These are phyloP conservation scores for Aspergillus cejpii DNA, from an alignment of 2,329 filamentous ascomycete genomes.

Conservation along the genomic window DNA sequence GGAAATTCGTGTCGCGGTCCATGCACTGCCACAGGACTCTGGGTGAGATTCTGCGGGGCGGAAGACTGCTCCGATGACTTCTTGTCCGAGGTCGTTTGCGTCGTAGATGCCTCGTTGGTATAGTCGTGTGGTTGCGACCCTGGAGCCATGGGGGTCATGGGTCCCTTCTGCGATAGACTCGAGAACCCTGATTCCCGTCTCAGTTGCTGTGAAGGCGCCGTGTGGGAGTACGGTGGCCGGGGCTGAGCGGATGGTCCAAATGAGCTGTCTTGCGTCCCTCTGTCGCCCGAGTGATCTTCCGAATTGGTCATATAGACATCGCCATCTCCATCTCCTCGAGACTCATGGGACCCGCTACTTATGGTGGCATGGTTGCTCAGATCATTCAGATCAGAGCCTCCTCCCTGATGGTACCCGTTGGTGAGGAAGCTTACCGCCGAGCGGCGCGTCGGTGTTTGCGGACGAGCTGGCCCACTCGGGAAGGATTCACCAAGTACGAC, in stretches of 20 bases:
- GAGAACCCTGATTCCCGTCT: constrained; percentile 43
- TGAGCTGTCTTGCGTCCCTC: constrained; percentile 43
- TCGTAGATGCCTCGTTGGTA: constrained; percentile 84
- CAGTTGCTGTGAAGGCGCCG: constrained; percentile 43
- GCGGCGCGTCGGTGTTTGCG: constrained; percentile 52
- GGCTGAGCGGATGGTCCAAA: constrained; percentile 48
- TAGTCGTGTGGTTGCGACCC: constrained; percentile 57
- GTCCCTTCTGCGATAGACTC: constrained; percentile 45
- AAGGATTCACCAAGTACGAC: constrained; percentile 60
- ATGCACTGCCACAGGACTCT: constrained; percentile 47
- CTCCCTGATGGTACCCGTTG: constrained; percentile 49
- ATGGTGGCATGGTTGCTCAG: constrained; percentile 35
- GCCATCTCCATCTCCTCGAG: constrained; percentile 42
- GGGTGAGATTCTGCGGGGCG: constrained; percentile 61
- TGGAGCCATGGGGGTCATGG: constrained; percentile 53
- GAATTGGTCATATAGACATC: constrained; percentile 59
- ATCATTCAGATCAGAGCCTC: constrained; percentile 38
- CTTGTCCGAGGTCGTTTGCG: constrained; percentile 73
- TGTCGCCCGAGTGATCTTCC: constrained; percentile 37
- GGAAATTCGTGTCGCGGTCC: constrained; percentile 44
- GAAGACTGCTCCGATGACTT: constrained; percentile 69
- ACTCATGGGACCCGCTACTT: constrained; percentile 51
- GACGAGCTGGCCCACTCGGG: constrained; percentile 49
- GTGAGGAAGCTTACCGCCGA: constrained; percentile 44
- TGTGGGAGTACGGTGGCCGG: constrained; percentile 41